Conservation (phyloP, 139 green algal genomes). For the Chlorella sp. region DNA sequence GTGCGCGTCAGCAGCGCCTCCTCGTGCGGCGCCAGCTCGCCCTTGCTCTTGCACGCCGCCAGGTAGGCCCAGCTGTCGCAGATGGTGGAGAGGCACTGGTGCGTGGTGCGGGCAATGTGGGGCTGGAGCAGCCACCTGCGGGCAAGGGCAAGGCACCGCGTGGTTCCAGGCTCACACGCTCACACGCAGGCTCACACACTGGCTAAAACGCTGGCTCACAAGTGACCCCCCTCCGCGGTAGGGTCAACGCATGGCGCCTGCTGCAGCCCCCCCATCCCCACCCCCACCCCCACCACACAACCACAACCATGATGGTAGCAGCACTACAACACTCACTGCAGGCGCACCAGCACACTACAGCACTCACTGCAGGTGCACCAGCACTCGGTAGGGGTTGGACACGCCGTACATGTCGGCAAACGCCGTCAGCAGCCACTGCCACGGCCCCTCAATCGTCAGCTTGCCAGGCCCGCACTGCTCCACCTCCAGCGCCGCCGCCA, state of each 20-base stretch:
- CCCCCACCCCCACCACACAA: neutral
- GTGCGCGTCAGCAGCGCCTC: constrained; percentile 26
- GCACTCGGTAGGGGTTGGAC: neutral
- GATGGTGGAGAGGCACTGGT: neutral
- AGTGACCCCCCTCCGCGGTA: too few relatives aligned
- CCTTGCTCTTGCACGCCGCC: neutral
- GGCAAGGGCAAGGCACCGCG: neutral
- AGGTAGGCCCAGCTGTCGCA: neutral
- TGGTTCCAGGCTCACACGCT: neutral
- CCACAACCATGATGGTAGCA: too few relatives aligned
- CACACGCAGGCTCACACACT: too few relatives aligned
- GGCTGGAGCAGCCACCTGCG: neutral
- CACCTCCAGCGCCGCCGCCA: neutral
- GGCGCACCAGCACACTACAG: neutral
- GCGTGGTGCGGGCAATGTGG: neutral
- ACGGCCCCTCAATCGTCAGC: neutral
- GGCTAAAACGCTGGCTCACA: too few relatives aligned
- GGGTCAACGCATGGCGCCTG: too few relatives aligned
- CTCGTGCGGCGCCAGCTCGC: constrained; percentile 20
- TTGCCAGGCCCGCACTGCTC: neutral
- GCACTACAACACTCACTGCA: neutral
- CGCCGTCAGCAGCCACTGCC: neutral
- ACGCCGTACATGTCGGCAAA: neutral
- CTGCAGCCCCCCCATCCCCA: neutral
- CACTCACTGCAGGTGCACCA: neutral